These are phyloP conservation scores for Russula earlei DNA, from an alignment of 768 basidiomycete species.

Conservation along the genomic window DNA sequence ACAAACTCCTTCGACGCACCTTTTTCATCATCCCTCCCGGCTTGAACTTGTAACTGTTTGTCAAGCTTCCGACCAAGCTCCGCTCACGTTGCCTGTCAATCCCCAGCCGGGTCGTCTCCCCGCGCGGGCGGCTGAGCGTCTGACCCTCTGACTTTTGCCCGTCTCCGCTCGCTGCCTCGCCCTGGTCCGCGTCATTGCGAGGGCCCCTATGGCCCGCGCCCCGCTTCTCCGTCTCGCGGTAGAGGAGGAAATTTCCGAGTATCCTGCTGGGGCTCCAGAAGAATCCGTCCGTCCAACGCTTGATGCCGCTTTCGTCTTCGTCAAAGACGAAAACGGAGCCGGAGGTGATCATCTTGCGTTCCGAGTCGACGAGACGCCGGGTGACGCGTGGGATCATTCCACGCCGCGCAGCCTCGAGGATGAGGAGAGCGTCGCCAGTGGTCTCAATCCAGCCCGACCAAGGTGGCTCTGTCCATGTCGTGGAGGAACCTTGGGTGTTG, in stretches of 20 bases:
- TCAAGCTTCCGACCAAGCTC: conserved; percentile 80
- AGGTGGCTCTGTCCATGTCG: conserved; percentile 77
- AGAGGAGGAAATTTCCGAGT: conserved; percentile 89
- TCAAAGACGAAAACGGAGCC: conserved; percentile 97
- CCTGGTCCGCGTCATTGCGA: conserved; percentile 34
- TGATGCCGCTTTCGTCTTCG: conserved; percentile 95
- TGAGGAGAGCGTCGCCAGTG: conserved; percentile 90
- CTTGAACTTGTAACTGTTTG: conserved; percentile 92
- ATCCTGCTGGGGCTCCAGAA: conserved; percentile 93
- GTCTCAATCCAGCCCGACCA: conserved; percentile 95
- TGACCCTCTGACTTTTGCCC: conserved; percentile 25
- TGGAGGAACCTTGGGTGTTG: conserved; percentile 23
- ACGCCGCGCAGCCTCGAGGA: conserved; percentile 86
- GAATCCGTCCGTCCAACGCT: conserved; percentile 96
- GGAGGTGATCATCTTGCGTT: conserved; percentile 86
- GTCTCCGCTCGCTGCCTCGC: conserved; percentile 14
- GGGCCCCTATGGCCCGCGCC: conserved; percentile 52
- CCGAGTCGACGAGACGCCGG: conserved; percentile 82
- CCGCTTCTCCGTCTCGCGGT: conserved; percentile 87
- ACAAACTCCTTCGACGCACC: conserved; percentile 39
- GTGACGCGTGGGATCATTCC: conserved; percentile 90
- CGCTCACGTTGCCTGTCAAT: conserved; percentile 72
- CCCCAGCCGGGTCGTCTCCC: conserved; percentile 36
- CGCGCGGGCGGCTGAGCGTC: conserved; percentile 57
- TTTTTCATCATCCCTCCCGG: conserved; percentile 93